Base-by-base conservation (phyloP, 1,284 basidiomycete species). In the Limonomyces culmigenus region DNA sequence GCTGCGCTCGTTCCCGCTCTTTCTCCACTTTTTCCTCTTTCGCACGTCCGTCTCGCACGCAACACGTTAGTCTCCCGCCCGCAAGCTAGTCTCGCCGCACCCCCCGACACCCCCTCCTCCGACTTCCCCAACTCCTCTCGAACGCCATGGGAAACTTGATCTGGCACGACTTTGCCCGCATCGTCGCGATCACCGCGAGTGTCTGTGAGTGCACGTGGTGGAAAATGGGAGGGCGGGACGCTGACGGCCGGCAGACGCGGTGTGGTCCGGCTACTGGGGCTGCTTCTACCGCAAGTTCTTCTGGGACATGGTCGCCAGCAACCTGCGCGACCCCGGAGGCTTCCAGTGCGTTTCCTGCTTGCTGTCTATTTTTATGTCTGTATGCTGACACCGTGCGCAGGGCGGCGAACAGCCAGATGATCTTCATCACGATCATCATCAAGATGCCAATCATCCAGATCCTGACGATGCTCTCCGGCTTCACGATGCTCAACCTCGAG, bases 231-330 rank as follows among this genome's bases (percentile, higher is more conserved):
- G n/a, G n/a, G n/a, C n/a, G n/a, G n/a, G n/a, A n/a, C n/a, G n/a
- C n/a, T n/a, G n/a, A n/a, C n/a, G 25, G 34, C 19, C 18, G 30
- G 5, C 41, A 88, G 84, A 84, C 53, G 70, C 74, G 38, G 58
- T 85, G 3, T 87, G 83, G 85, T 72, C 78, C 16, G 60, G 65
- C 21, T 77, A 81, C 55, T 88, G 67, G 58, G 85, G 72, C 15
- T 54, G 88, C 11, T 61, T 81, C 45, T 88, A 73, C 60, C 80
- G 84, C 55, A 89, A 91, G 58, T 89, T 84, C 66, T 86, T 89
- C 59, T 89, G 80, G 75, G 87, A 91, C 60, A 79, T 83, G 47
- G 55, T 79, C 13, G 67, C 66, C 42, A 79, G 79, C 35, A 74
- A 63, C 46, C 44, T 78, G 41, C 74, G 80, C 44, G 63, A 71